Evolutionary conservation across 495 filamentous ascomycete species (phyloP), one percentile per base, ranked within the genome.

Genomic region (Tuber indicum): DNA sequence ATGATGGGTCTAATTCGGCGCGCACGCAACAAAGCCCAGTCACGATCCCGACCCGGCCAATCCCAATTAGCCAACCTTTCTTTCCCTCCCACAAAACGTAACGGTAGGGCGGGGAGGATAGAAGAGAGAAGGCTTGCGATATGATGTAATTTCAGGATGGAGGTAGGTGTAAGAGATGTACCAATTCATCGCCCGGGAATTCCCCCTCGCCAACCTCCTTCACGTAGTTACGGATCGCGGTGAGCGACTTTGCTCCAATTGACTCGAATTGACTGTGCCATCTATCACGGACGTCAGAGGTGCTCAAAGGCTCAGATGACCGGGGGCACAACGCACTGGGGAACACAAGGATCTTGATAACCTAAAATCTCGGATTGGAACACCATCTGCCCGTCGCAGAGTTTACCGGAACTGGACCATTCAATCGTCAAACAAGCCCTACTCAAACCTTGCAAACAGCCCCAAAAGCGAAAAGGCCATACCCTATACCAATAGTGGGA

Each of bases 401-500:
- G 90, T 75, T 90, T 91, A 1, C 91, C 91, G 41, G 91, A 91
- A 16, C 78, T 80, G 21, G 58, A 17, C 14, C 58, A 66, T 36
- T 66, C 58, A 66, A 14, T 36, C 26, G 58, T 66, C 58, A 66
- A 36, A 66, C 16, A 19, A 66, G 32, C 58, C 58, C 58, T 19
- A 66, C 32, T 32, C 58, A 66, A 66, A 66, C 58, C 58, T 17
- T 36, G 14, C 58, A 66, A 66, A 66, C 26, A 66, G 26, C 58
- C 58, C 17, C 32, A 8, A 32, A 62, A 66, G 58, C 26, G 58
- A 66, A n/a, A 66, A 66, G 58, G 26, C 26, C 71, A 26, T 72
- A 80, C 78, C 96, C 96, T 79, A 99, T 99, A 32, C 96, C 96
- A 81, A 99, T 98, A 4, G 96, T 98, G 6, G 96, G 96, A 21